Conservation (phyloP, 2,329 filamentous ascomycete species). For the Fusarium sarcochroum region DNA sequence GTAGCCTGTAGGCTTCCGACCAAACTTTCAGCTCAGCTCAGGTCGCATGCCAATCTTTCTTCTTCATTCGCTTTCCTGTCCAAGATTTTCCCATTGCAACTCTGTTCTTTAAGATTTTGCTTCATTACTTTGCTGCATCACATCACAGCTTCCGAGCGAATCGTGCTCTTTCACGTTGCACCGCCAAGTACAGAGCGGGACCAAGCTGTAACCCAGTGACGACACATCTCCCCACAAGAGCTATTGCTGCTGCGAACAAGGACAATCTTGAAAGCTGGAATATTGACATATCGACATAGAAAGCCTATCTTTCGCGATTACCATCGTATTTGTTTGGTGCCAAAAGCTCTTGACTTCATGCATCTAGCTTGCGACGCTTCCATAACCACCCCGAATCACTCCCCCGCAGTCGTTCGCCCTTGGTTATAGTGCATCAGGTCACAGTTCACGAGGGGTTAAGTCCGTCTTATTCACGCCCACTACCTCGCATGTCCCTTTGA, state of each 20-base stretch:
- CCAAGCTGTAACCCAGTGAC: conserved; percentile 42
- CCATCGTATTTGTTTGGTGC: neutral
- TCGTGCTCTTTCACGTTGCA: conserved; percentile 26
- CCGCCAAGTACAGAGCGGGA: conserved; percentile 41
- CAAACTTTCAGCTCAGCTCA: conserved; percentile 26
- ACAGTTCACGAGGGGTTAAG: conserved; percentile 15
- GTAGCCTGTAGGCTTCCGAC: conserved; percentile 20
- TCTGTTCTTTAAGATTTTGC: neutral
- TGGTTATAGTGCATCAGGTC: conserved; percentile 27
- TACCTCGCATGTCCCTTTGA: conserved; percentile 33
- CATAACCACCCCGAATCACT: conserved; percentile 29
- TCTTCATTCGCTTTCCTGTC: conserved; percentile 11
- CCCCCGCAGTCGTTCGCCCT: conserved; percentile 28
- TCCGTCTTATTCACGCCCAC: neutral
- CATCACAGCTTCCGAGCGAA: conserved; percentile 21
- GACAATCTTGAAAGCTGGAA: conserved; percentile 14
- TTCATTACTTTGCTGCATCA: conserved; percentile 2
- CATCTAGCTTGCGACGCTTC: conserved; percentile 15
- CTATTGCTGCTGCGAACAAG: conserved; percentile 23
- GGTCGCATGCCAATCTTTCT: conserved; percentile 25
- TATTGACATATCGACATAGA: conserved; percentile 1
- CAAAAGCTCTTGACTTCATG: conserved; percentile 19
- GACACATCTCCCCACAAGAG: conserved; percentile 44
- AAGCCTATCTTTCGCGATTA: neutral
- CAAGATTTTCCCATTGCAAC: conserved; percentile 3